phyloP scores from a whole-genome alignment of 2,329 filamentous ascomycete species.

The Alternaria rosae region DNA sequence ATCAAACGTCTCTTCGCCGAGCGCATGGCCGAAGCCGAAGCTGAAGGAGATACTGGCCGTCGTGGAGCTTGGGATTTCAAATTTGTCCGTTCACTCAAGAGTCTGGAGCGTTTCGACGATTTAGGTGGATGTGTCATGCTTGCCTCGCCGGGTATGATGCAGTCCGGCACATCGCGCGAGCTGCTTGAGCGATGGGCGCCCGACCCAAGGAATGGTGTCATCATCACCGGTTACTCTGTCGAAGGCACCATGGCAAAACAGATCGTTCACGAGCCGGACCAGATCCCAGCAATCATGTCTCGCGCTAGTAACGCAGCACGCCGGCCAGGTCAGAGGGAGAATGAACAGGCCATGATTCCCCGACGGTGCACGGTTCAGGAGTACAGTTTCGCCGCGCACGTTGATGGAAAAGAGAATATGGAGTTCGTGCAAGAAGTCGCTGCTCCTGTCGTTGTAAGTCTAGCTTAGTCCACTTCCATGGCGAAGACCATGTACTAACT shows the following conservation, averaged over 20 bases:
- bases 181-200: constrained; percentile 95
- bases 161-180: constrained; percentile 93
- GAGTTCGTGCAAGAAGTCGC: constrained; percentile 96
- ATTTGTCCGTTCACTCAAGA: constrained; percentile 90
- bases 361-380: constrained; percentile 92
- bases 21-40: constrained; percentile 88
- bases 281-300: constrained; percentile 93
- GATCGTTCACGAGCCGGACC: constrained; percentile 92
- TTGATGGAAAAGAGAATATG: constrained; percentile 93
- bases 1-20: constrained; percentile 96
- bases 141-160: constrained; percentile 96
- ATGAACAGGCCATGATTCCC: constrained; percentile 91
- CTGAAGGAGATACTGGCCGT: constrained; percentile 73
- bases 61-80: constrained; percentile 97
- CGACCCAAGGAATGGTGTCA: constrained; percentile 94
- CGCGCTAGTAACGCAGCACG: constrained; percentile 58
- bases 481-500: constrained; percentile 12
- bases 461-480: background rate
- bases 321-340: constrained; percentile 68
- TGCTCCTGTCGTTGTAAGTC: constrained; percentile 87
- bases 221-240: constrained; percentile 98
- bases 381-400: constrained; percentile 94
- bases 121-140: constrained; percentile 96
- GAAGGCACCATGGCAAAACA: constrained; percentile 98
- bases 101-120: constrained; percentile 93